These are phyloP conservation scores for Postia placenta DNA, from an alignment of 768 basidiomycete species.

Conservation along the genomic window DNA sequence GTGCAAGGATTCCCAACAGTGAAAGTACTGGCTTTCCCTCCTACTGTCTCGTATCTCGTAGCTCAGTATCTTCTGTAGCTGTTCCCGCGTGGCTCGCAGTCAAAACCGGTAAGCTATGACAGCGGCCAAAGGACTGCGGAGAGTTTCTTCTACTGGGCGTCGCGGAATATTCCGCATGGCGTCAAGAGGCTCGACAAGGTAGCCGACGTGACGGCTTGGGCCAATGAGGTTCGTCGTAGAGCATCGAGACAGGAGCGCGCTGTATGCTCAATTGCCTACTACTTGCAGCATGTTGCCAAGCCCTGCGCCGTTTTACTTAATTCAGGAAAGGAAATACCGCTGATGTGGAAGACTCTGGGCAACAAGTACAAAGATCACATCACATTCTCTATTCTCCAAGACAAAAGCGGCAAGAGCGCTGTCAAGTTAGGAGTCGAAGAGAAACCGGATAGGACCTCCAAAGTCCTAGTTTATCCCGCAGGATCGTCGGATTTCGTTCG, in stretches of 20 bases:
- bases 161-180: conserved; percentile 65
- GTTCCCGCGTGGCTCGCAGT: conserved; percentile 70
- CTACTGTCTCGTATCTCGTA: background rate
- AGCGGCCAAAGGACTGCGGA: conserved; percentile 63
- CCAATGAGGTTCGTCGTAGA: conserved; percentile 49
- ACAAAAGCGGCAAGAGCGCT: conserved; percentile 57
- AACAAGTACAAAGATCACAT: conserved; percentile 66
- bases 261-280: background rate
- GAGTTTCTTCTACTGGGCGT: conserved; percentile 71
- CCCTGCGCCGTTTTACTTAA: conserved; percentile 64
- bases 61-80: conserved; percentile 33
- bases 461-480: conserved; percentile 65
- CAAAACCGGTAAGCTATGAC: conserved; percentile 61
- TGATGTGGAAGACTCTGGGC: conserved; percentile 75
- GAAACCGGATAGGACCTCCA: conserved; percentile 47
- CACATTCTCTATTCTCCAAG: conserved; percentile 56
- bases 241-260: too few species aligned
- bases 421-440: conserved; percentile 54
- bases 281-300: conserved; percentile 30
- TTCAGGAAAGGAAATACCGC: conserved; percentile 68
- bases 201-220: conserved; percentile 60
- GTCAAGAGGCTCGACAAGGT: conserved; percentile 53
- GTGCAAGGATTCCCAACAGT: conserved; percentile 92
- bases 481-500: conserved; percentile 50
- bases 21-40: conserved; percentile 44